Evolutionary conservation across 1,284 basidiomycete species (phyloP), one percentile per base, ranked within the genome.

Genomic region (Ustilago nuda): DNA sequence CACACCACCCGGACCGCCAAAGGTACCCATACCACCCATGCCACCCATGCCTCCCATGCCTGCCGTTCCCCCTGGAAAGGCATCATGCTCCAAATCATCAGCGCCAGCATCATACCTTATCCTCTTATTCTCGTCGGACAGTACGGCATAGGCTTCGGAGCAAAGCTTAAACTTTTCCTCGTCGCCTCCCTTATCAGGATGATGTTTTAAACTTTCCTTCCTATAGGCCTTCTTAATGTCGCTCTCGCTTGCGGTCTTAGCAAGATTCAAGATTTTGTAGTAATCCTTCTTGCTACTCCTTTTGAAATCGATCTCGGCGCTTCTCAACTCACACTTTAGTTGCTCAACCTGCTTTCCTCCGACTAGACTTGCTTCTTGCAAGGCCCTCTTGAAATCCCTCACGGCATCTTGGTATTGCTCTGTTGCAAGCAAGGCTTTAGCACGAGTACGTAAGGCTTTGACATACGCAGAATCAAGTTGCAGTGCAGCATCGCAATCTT

Each of bases 361-460:
- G n/a, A 5, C 35, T 23, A 65, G 57, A 1, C 54, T 54, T 5
- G 77, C 78, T 51, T 92, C 91, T 80, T 94, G 90, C 55, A 93
- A 89, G 1, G 94, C 92, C 36, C 89, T 86, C 76, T 92, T 91
- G 88, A 94, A 94, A 84, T 94, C 93, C 8, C 88, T 88, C 48
- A 95, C 88, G 3, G 91, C 89, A 0, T 89, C 87, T 41, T 95
- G 92, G 84, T 89, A 94, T 56, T 91, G 89, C 81, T 95, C 93
- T 33, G 91, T 87, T 74, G 91, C 91, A 13, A 94, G 88, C 75
- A 92, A 84, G 51, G 93, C 91, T 3, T 93, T 90, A 7, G 93
- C 94, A 43, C 93, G 91, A 2, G 93, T 94, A 41, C 94, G 91
- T 45, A 93, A 87, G 2, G 93, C 93, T 87, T 95, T 95, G 89